Evolutionary conservation across 306 rosid species (phyloP).

Genomic region (Urtica urens): DNA sequence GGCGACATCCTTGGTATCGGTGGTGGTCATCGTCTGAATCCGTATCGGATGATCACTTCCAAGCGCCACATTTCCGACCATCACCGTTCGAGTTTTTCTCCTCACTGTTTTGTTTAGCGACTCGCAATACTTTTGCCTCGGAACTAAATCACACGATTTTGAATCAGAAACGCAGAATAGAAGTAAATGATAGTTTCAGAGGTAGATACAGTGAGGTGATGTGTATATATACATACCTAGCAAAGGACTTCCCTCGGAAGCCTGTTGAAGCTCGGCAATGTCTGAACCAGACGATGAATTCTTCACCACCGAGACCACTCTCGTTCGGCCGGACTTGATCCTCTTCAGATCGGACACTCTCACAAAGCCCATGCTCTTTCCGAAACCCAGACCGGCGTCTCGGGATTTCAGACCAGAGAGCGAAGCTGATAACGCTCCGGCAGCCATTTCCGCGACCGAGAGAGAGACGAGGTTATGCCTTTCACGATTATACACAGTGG

Average conservation of each 20-base stretch:
- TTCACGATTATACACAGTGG: conserved; percentile 20
- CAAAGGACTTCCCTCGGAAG: conserved; percentile 80
- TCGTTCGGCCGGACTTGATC: conserved; percentile 36
- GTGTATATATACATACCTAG: too few species aligned
- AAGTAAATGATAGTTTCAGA: conserved; percentile 2
- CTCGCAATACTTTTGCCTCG: conserved; percentile 86
- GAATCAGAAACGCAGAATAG: conserved; percentile 18
- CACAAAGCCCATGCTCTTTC: conserved; percentile 56
- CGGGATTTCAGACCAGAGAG: conserved; percentile 44
- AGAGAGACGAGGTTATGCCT: conserved; percentile 23
- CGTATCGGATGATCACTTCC: conserved; percentile 96
- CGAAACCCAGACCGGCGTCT: conserved; percentile 60
- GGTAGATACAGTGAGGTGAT: too few species aligned
- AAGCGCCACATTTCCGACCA: conserved; percentile 77
- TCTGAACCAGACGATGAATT: conserved; percentile 66
- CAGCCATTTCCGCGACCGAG: conserved; percentile 48
- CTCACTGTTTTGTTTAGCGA: conserved; percentile 69
- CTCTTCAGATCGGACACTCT: conserved; percentile 58
- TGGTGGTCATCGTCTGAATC: conserved; percentile 99
- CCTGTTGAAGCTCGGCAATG: conserved; percentile 69
- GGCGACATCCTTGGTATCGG: conserved; percentile 82
- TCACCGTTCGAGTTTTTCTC: conserved; percentile 89
- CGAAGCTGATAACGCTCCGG: conserved; percentile 65
- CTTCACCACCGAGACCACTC: conserved; percentile 49
- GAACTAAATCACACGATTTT: conserved; percentile 47